Percentiles rank a stretch among this genome's conserved stretches.
phyloP scores from a whole-genome alignment of 495 filamentous ascomycete species.

The Trichoderma virens region DNA sequence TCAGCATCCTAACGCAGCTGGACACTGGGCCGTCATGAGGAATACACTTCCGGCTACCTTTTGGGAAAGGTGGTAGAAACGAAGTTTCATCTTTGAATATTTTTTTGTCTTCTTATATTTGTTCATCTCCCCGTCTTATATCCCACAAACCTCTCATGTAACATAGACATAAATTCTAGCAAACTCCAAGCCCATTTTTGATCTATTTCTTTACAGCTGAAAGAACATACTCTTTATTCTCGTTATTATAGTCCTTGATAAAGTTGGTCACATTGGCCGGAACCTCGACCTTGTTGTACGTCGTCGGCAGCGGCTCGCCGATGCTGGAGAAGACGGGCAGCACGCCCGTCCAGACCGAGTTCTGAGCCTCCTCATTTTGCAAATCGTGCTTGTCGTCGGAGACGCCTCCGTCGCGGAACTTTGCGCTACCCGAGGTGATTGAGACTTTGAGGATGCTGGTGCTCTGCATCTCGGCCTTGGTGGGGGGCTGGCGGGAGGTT shows the following conservation, averaged over 20 bases:
- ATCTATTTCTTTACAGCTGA: slow-evolving; percentile 5
- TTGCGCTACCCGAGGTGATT: slow-evolving; percentile 67
- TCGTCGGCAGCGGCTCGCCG: slow-evolving; percentile 61
- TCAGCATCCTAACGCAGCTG: slow-evolving; percentile 66
- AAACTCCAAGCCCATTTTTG: neutral
- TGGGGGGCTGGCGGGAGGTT: slow-evolving; percentile 64
- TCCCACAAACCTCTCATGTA: neutral
- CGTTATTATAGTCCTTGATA: slow-evolving; percentile 35
- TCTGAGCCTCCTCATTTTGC: slow-evolving; percentile 50
- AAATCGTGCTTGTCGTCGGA: slow-evolving; percentile 65
- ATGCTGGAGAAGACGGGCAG: slow-evolving; percentile 61
- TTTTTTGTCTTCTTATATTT: neutral
- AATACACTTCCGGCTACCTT: slow-evolving; percentile 67
- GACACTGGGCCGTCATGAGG: slow-evolving; percentile 90
- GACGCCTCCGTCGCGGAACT: slow-evolving; percentile 62
- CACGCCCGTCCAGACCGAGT: slow-evolving; percentile 74
- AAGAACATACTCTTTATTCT: slow-evolving; percentile 20
- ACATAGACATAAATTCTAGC: neutral
- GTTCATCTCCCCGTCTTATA: neutral
- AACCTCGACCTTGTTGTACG: slow-evolving; percentile 51
- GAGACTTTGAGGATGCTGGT: slow-evolving; percentile 67
- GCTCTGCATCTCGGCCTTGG: slow-evolving; percentile 64
- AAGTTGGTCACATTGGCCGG: slow-evolving; percentile 59
- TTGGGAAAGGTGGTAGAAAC: slow-evolving; percentile 79
- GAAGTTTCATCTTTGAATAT: too few relatives aligned